A percentile compares a stretch with the other conserved stretches of the same genome.
Conservation (phyloP, 2,329 filamentous ascomycete species). For the Verticillium alfalfae region DNA sequence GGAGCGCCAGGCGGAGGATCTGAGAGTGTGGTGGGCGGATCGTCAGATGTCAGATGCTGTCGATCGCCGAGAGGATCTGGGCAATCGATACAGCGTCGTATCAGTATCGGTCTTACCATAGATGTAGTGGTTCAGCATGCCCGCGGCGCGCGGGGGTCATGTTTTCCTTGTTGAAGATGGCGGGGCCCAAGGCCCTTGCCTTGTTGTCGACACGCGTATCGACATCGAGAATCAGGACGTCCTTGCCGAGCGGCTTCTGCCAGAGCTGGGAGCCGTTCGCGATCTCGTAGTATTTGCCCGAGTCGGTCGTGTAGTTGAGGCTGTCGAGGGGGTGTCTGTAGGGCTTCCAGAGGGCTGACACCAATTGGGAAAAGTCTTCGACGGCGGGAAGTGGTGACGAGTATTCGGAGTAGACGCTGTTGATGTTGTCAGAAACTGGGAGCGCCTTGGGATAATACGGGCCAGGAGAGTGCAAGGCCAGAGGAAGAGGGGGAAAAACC, state of each 20-base stretch:
- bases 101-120: slow-evolving; percentile 18
- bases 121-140: slow-evolving; percentile 30
- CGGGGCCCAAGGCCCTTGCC: background rate
- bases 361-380: background rate
- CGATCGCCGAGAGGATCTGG: background rate
- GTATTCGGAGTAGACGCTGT: background rate
- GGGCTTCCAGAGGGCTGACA: slow-evolving; percentile 1
- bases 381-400: background rate
- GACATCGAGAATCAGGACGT: slow-evolving; percentile 6
- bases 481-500: too few relatives aligned
- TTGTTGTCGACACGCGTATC: slow-evolving; percentile 5
- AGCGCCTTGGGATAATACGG: too few relatives aligned
- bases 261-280: background rate
- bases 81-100: background rate
- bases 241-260: slow-evolving; percentile 2
- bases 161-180: slow-evolving; percentile 5
- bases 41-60: background rate
- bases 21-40: background rate
- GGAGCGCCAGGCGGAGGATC: background rate
- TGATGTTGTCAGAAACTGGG: background rate
- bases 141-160: slow-evolving; percentile 7
- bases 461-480: too few relatives aligned
- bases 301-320: background rate
- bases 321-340: background rate
- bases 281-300: background rate